Base-by-base conservation (phyloP, 1,139 yeast species). In the Candida sp. region DNA sequence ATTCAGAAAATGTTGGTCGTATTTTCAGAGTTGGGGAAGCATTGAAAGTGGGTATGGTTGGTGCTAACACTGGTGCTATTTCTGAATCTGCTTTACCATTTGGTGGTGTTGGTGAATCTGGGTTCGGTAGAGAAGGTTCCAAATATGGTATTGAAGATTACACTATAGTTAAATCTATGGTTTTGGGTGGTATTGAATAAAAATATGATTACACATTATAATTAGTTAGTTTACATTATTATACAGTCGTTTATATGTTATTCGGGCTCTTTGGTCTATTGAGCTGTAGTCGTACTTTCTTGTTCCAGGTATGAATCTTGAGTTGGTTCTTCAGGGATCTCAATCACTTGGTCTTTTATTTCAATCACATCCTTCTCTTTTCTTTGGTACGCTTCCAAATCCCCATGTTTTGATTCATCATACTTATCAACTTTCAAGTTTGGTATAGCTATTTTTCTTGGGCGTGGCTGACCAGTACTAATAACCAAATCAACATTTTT, bases 81-180 rank as follows among this genome's bases (percentile, higher is more conserved):
- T 68, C 76, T 2, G 77, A 73, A 49, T 70, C 77, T 4, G 66
- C 77, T 3, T 56, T 73, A 45, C 78, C 79, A 15, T 73, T 73
- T 50, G 79, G 79, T 15, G 79, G 79, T 22, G 55, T 73, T 35
- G 67, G 64, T 30, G 66, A 70, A 39, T 69, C 76, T 29, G 79
- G 79, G 1, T 72, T 72, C 47, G 79, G 79, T 22, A 69, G 77
- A 58, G 79, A 73, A 54, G 78, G 78, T 3, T 72, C 77, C 2
- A 62, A 63, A 46, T 70, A 57, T 52, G 79, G 78, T 21, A 49
- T 71, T 40, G 72, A 70, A 33, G 77, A 73, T 52, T 73, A 73
- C 51, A 55, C 65, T 23, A 58, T 68, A 8, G 55, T 69, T 36
- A 65, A 65, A 43, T 53, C 64, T 33, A 46, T 62, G 30, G 66